These are phyloP conservation scores for Heliamphora exappendiculata DNA, from an alignment of 148 eudicot species.

Conservation along the genomic window DNA sequence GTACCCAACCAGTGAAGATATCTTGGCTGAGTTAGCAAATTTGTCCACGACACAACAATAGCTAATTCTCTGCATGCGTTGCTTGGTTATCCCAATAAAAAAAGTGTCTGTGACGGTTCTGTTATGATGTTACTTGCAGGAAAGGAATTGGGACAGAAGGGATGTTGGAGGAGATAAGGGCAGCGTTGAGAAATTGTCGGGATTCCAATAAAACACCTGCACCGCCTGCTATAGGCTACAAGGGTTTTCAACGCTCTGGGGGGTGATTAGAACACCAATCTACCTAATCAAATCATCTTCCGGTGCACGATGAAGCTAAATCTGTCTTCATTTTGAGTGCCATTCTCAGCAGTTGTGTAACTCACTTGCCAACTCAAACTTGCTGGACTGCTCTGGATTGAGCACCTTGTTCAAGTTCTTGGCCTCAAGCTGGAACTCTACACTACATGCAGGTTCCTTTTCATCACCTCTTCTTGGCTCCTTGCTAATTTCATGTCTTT, in stretches of 20 bases:
- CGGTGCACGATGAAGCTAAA: neutral
- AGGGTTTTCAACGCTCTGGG: neutral
- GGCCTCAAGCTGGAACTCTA: neutral
- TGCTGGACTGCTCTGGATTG: neutral
- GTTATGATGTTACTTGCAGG: constrained; percentile 33
- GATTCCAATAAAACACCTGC: constrained; percentile 17
- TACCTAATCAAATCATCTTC: neutral
- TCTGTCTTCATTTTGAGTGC: neutral
- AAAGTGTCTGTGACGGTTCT: neutral
- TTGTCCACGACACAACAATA: neutral
- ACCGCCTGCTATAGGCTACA: neutral
- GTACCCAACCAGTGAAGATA: neutral
- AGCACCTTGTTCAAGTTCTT: neutral
- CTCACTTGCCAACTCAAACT: neutral
- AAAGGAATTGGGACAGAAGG: constrained; percentile 53
- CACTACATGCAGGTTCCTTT: neutral
- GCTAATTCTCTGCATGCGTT: neutral
- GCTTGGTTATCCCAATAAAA: neutral
- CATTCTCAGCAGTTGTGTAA: neutral
- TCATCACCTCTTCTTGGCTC: neutral
- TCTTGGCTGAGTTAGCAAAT: neutral
- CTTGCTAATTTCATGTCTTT: constrained; percentile 3
- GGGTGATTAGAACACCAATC: neutral
- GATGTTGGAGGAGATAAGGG: constrained; percentile 67
- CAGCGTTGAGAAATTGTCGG: constrained; percentile 55